Conservation (phyloP, 495 filamentous ascomycete species). For the Penicillium riverlandense region DNA sequence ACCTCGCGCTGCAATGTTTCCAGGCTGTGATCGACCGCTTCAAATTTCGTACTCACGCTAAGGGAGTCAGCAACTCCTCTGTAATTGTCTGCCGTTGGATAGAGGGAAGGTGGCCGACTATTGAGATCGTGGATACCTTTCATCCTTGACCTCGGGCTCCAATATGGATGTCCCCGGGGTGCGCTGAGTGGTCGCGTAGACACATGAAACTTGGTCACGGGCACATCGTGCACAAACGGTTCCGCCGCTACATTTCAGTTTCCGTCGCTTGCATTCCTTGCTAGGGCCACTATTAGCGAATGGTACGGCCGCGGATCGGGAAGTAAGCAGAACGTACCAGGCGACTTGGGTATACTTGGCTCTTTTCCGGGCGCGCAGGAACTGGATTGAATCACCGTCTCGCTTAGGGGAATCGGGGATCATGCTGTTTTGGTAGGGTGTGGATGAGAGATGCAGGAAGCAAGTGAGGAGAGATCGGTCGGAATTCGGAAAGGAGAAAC, state of each 20-base stretch:
- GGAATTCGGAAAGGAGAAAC: too few species aligned
- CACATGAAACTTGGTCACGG: slow-evolving; percentile 54
- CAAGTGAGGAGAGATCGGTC: too few species aligned
- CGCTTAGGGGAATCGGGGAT: too few species aligned
- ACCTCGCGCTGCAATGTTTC: slow-evolving; percentile 26
- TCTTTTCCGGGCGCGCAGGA: background rate
- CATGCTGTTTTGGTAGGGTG: too few species aligned
- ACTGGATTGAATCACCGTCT: too few species aligned
- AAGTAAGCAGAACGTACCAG: slow-evolving; percentile 17
- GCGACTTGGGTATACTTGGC: slow-evolving; percentile 34
- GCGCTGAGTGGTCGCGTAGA: slow-evolving; percentile 41
- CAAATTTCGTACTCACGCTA: slow-evolving; percentile 17
- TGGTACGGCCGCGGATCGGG: background rate
- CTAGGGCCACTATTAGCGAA: slow-evolving; percentile 16
- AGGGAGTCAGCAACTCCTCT: background rate
- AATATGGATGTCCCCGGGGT: background rate
- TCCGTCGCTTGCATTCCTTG: slow-evolving; percentile 85
- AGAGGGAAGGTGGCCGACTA: background rate
- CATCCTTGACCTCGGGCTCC: slow-evolving; percentile 11
- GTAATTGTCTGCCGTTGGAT: background rate
- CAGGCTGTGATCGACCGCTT: slow-evolving; percentile 22
- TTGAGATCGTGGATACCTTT: slow-evolving; percentile 7
- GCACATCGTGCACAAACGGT: slow-evolving; percentile 70
- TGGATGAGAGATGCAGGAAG: too few species aligned
- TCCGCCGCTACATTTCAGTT: slow-evolving; percentile 87